These are phyloP conservation scores for Aspergillus fischeri DNA, from an alignment of 2,329 filamentous ascomycete species.

Conservation along the genomic window DNA sequence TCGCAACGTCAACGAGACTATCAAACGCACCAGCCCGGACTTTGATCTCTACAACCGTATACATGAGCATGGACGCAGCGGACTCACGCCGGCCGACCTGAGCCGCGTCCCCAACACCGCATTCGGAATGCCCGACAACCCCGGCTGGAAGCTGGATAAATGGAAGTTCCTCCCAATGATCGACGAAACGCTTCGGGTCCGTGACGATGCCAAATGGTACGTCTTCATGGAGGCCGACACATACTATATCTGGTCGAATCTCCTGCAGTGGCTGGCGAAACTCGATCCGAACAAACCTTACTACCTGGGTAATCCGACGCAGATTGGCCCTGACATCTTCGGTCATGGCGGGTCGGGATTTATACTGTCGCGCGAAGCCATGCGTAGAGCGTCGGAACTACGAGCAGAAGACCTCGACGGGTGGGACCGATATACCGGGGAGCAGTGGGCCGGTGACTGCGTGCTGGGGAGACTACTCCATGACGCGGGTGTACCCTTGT, in stretches of 20 bases:
- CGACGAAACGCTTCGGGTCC: conserved; percentile 40
- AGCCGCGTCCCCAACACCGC: conserved; percentile 29
- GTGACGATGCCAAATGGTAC: conserved; percentile 52
- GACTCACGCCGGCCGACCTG: conserved; percentile 29
- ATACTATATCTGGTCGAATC: conserved; percentile 50
- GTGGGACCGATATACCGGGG: conserved; percentile 41
- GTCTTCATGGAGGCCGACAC: conserved; percentile 57
- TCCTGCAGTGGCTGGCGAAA: conserved; percentile 49
- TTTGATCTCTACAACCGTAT: conserved; percentile 49
- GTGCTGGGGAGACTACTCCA: conserved; percentile 43
- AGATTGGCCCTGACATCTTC: conserved; percentile 46
- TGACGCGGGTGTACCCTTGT: conserved; percentile 40
- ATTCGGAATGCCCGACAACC: conserved; percentile 38
- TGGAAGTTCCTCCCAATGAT: conserved; percentile 56
- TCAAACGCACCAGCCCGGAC: conserved; percentile 39
- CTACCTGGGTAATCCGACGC: conserved; percentile 53
- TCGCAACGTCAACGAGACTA: conserved; percentile 37
- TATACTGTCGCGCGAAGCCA: conserved; percentile 45
- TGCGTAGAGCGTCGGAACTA: conserved; percentile 36
- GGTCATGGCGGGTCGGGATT: conserved; percentile 51
- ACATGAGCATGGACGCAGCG: conserved; percentile 38
- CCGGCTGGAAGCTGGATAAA: conserved; percentile 51
- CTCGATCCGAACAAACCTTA: conserved; percentile 43
- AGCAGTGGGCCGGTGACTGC: conserved; percentile 47
- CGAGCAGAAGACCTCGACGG: conserved; percentile 35